phyloP scores from a whole-genome alignment of 139 green algal species.

The Axilococcus clingmanii region DNA sequence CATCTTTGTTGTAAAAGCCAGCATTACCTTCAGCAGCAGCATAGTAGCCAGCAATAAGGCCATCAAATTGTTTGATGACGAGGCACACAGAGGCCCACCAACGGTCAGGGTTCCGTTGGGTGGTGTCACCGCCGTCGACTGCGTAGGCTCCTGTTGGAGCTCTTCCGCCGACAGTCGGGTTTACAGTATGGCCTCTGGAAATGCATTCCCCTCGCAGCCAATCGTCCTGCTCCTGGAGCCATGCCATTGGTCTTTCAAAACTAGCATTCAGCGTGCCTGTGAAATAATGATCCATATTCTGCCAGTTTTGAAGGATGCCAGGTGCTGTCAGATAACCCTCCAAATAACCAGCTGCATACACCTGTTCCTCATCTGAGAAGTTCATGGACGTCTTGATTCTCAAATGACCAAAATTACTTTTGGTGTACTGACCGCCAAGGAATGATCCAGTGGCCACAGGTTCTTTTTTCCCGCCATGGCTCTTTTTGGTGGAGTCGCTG shows the following conservation, averaged over 20 bases:
- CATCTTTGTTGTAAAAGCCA: neutral
- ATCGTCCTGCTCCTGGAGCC: constrained; percentile 39
- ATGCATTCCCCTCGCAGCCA: constrained; percentile 31
- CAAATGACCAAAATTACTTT: constrained; percentile 53
- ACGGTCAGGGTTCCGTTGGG: no score
- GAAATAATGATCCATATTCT: constrained; percentile 40
- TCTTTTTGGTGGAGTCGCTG: no score
- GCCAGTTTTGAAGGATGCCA: constrained; percentile 41
- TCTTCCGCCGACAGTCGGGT: neutral
- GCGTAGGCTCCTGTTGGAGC: neutral
- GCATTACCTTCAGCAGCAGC: neutral
- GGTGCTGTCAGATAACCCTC: constrained; percentile 50
- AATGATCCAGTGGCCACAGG: constrained; percentile 29
- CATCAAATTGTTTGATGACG: constrained; percentile 49
- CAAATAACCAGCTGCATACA: constrained; percentile 43
- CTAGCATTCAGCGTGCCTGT: constrained; percentile 26
- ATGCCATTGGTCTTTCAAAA: constrained; percentile 18
- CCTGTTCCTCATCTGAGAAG: constrained; percentile 11
- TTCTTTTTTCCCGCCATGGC: no score
- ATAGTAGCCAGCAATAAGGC: constrained; percentile 48
- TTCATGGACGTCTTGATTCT: constrained; percentile 13
- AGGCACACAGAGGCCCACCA: constrained; percentile 37
- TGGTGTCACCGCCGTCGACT: neutral
- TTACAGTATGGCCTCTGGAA: neutral
- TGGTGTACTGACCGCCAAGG: constrained; percentile 27